Conservation (phyloP, 192 early-diverging fungal species). For the Oehlia diaphana region DNA sequence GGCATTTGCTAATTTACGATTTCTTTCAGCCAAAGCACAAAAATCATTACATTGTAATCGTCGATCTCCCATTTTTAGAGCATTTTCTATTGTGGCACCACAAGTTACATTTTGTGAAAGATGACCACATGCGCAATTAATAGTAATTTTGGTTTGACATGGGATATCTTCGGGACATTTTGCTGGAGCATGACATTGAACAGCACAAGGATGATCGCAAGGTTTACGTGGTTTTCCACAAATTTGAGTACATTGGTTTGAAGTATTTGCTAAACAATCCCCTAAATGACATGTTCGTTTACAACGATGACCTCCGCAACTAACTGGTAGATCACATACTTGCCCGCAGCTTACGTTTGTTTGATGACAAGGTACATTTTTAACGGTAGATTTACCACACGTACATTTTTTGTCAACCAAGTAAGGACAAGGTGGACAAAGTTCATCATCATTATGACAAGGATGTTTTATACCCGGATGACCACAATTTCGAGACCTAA, state of each 20-base stretch:
- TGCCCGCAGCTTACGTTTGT: constrained; percentile 71
- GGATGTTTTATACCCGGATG: constrained; percentile 74
- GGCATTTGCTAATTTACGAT: constrained; percentile 77
- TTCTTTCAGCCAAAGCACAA: constrained; percentile 78
- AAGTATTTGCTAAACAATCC: constrained; percentile 58
- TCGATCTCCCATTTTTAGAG: constrained; percentile 42
- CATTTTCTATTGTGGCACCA: constrained; percentile 52
- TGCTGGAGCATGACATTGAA: constrained; percentile 72
- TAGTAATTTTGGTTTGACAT: constrained; percentile 59
- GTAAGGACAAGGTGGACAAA: constrained; percentile 90
- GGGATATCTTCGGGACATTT: constrained; percentile 76
- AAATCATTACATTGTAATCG: constrained; percentile 76
- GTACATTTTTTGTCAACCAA: constrained; percentile 72
- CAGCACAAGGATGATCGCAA: constrained; percentile 82
- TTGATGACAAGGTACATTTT: constrained; percentile 83
- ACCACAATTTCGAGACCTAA: constrained; percentile 70
- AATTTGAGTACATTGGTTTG: constrained; percentile 58
- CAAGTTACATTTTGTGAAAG: constrained; percentile 62
- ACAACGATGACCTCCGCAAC: constrained; percentile 78
- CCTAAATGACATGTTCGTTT: constrained; percentile 80
- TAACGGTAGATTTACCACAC: constrained; percentile 78
- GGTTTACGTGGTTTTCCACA: constrained; percentile 76
- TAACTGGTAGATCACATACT: constrained; percentile 56
- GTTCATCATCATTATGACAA: constrained; percentile 83
- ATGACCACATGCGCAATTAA: constrained; percentile 79